Evolutionary conservation across 257 asterid genomes (phyloP).

Genomic region (Solanum microdontum): DNA sequence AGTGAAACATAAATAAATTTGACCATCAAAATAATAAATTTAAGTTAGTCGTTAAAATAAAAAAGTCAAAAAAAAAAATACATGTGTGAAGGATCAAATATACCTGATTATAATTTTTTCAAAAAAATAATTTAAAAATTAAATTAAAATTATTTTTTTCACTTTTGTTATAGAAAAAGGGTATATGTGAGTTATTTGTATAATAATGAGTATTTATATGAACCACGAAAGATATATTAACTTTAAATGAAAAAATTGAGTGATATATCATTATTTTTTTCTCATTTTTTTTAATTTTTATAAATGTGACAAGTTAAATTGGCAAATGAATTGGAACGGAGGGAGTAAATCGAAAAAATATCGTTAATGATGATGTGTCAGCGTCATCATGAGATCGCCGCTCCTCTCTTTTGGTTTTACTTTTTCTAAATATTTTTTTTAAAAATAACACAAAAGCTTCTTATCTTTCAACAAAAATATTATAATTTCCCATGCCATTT

Average conservation of each 20-base stretch:
- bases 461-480: not conserved
- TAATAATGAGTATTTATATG: too few relatives aligned
- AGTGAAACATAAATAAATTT: not conserved
- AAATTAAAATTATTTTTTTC: too few relatives aligned
- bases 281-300: too few relatives aligned
- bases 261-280: too few relatives aligned
- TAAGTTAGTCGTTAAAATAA: too few relatives aligned
- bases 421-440: not conserved
- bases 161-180: not conserved
- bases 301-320: not conserved
- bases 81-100: not conserved
- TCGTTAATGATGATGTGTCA: slow-evolving; percentile 12
- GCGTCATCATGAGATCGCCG: slow-evolving; percentile 1
- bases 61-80: too few relatives aligned
- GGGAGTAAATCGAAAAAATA: not conserved
- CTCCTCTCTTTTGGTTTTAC: not conserved
- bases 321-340: not conserved
- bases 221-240: too few relatives aligned
- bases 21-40: not conserved
- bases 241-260: too few relatives aligned
- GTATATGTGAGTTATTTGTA: too few relatives aligned
- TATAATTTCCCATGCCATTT: not conserved
- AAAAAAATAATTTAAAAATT: too few relatives aligned
- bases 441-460: slow-evolving; percentile 5
- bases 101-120: not conserved